Conservation (phyloP, 495 filamentous ascomycete species). For the Pseudomonodictys pantanalensis region DNA sequence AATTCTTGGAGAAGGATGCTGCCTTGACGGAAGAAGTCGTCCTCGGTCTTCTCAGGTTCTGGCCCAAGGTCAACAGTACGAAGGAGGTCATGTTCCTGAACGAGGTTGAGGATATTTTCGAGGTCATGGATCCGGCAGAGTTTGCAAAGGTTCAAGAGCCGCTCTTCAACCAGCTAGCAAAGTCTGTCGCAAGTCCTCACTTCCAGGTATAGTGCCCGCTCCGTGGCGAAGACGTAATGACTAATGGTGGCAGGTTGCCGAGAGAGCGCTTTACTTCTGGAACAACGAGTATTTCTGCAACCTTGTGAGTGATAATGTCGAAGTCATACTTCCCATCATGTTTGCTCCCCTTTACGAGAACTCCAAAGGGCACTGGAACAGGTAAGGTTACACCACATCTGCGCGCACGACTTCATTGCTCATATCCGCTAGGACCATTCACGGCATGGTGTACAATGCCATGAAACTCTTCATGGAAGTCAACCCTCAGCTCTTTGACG, state of each 20-base stretch:
- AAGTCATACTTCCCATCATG: slow-evolving; percentile 98
- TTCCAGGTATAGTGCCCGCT: slow-evolving; percentile 68
- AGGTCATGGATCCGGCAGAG: slow-evolving; percentile 98
- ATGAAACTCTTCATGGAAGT: slow-evolving; percentile 99
- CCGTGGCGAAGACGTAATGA: background rate
- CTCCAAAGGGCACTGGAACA: slow-evolving; percentile 98
- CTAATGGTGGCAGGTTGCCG: slow-evolving; percentile 65
- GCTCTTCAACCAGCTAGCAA: slow-evolving; percentile 93
- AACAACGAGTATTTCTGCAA: slow-evolving; percentile 99
- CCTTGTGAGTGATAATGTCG: slow-evolving; percentile 96
- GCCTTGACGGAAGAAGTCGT: slow-evolving; percentile 98
- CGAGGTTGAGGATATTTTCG: slow-evolving; percentile 98
- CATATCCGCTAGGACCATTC: slow-evolving; percentile 71
- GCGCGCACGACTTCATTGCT: background rate
- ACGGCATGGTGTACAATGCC: slow-evolving; percentile 99
- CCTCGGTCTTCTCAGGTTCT: slow-evolving; percentile 89
- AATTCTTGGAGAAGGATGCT: slow-evolving; percentile 98
- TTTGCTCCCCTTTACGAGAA: slow-evolving; percentile 98
- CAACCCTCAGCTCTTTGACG: slow-evolving; percentile 96
- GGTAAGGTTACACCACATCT: slow-evolving; percentile 53
- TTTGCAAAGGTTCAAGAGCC: slow-evolving; percentile 99
- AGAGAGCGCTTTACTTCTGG: slow-evolving; percentile 98
- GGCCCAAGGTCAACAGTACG: slow-evolving; percentile 98
- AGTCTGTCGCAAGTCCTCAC: slow-evolving; percentile 96
- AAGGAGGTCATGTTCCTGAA: slow-evolving; percentile 99